phyloP scores from a whole-genome alignment of 371 early-diverging fungal genomes.

The Cokeromyces recurvatus region DNA sequence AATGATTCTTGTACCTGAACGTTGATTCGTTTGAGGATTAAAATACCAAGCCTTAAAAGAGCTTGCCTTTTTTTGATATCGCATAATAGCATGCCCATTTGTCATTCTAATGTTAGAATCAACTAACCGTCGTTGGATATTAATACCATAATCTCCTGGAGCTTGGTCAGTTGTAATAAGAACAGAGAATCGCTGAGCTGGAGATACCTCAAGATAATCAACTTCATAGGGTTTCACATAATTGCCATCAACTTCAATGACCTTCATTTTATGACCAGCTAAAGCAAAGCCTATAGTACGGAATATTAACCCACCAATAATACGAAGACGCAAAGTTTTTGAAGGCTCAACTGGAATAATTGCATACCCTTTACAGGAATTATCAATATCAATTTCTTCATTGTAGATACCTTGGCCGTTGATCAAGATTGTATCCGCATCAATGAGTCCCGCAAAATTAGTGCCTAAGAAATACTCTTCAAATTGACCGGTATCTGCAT shows the following conservation, averaged over 20 bases:
- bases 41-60: too few species aligned
- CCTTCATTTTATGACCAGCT: conserved; percentile 22
- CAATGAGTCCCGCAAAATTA: conserved; percentile 13
- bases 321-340: conserved; percentile 28
- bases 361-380: conserved; percentile 21
- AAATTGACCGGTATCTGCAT: conserved; percentile 13
- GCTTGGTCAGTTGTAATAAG: conserved; percentile 25
- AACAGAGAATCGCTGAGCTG: conserved; percentile 38
- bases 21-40: too few species aligned
- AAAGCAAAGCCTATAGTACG: conserved; percentile 27
- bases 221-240: conserved; percentile 20
- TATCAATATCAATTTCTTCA: background rate
- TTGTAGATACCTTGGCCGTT: conserved; percentile 27
- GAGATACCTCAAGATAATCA: conserved; percentile 24
- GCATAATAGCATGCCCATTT: conserved; percentile 15
- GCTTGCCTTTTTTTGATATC: conserved; percentile 3
- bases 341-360: conserved; percentile 23
- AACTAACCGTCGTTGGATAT: background rate
- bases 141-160: conserved; percentile 8
- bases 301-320: conserved; percentile 30
- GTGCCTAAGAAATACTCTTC: conserved; percentile 16
- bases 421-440: conserved; percentile 25
- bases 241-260: conserved; percentile 39
- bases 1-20: too few species aligned
- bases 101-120: background rate